A percentile compares a stretch with the other conserved stretches of the same genome.
Conservation (phyloP, 2,329 filamentous ascomycete species). For the Cladophialophora psammophila region DNA sequence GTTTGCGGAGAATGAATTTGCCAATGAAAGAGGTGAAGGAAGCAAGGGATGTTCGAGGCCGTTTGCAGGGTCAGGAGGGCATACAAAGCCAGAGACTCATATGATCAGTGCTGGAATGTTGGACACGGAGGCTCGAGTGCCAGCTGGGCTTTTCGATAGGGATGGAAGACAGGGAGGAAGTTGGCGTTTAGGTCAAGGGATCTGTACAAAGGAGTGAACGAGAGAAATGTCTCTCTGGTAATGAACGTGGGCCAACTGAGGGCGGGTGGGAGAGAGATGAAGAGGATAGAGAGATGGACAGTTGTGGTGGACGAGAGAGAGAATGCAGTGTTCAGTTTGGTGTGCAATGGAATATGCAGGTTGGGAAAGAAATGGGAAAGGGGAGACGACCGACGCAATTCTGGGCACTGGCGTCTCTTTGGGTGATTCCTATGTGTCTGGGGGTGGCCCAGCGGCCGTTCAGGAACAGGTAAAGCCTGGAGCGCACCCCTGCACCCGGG, state of each 20-base stretch:
- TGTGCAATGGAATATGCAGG: constrained; percentile 19
- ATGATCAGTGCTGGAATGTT: constrained; percentile 41
- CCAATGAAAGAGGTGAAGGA: constrained; percentile 24
- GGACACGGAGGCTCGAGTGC: constrained; percentile 22
- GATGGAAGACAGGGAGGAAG: constrained; percentile 26
- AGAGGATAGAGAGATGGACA: constrained; percentile 15
- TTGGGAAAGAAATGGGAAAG: constrained; percentile 19
- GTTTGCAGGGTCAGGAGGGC: constrained; percentile 36
- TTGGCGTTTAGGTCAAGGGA: constrained; percentile 33
- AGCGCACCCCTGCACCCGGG: constrained; percentile 7
- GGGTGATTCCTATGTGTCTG: constrained; percentile 15
- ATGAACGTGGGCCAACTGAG: constrained; percentile 40
- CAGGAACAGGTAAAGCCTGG: constrained; percentile 33
- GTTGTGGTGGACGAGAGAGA: constrained; percentile 19
- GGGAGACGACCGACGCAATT: constrained; percentile 16
- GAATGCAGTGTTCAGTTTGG: constrained; percentile 19
- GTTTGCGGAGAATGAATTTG: constrained; percentile 18
- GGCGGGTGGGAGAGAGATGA: constrained; percentile 37
- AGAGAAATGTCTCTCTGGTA: constrained; percentile 42
- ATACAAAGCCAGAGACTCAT: constrained; percentile 40
- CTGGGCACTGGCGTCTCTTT: constrained; percentile 28
- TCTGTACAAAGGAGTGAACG: constrained; percentile 41
- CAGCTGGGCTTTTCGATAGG: background rate
- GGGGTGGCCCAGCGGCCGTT: constrained; percentile 11
- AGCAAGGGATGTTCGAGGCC: constrained; percentile 25